phyloP scores from a whole-genome alignment of 2,329 filamentous ascomycete genomes.

The Ophiognomonia clavigignenti-juglandacearum region DNA sequence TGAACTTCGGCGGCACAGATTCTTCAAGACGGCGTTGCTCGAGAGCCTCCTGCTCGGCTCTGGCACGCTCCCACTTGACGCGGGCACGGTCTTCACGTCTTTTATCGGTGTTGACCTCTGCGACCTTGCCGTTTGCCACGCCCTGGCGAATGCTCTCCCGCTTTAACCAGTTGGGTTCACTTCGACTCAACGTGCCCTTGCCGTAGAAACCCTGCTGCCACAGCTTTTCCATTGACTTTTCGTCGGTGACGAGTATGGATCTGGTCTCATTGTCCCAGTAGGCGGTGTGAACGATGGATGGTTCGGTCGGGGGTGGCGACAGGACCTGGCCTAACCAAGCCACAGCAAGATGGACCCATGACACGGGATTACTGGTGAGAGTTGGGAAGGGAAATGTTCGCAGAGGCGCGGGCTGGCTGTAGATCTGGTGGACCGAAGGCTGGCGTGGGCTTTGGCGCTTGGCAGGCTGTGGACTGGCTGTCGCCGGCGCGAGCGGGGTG shows the following conservation, averaged over 20 bases:
- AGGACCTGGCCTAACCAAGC: slow-evolving; percentile 72
- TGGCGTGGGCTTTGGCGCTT: slow-evolving; percentile 19
- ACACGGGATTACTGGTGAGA: slow-evolving; percentile 89
- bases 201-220: slow-evolving; percentile 99
- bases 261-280: slow-evolving; percentile 78
- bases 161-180: slow-evolving; percentile 90
- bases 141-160: slow-evolving; percentile 71
- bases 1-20: slow-evolving; percentile 22
- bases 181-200: slow-evolving; percentile 87
- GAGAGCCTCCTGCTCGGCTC: slow-evolving; percentile 78
- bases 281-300: slow-evolving; percentile 61
- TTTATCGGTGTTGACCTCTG: slow-evolving; percentile 73
- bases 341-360: slow-evolving; percentile 73
- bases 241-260: slow-evolving; percentile 79
- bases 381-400: slow-evolving; percentile 77
- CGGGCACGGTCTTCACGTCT: slow-evolving; percentile 75
- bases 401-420: slow-evolving; percentile 75
- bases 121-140: slow-evolving; percentile 61
- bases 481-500: slow-evolving; percentile 11
- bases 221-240: slow-evolving; percentile 68
- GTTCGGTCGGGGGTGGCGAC: slow-evolving; percentile 60
- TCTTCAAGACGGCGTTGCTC: slow-evolving; percentile 58
- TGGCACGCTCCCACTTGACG: slow-evolving; percentile 89
- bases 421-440: slow-evolving; percentile 60
- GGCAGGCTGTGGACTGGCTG: slow-evolving; percentile 16